Percentiles rank a stretch among this genome's conserved stretches.
Conservation (phyloP, 2,329 filamentous ascomycete genomes). For the Penicillium sp. region DNA sequence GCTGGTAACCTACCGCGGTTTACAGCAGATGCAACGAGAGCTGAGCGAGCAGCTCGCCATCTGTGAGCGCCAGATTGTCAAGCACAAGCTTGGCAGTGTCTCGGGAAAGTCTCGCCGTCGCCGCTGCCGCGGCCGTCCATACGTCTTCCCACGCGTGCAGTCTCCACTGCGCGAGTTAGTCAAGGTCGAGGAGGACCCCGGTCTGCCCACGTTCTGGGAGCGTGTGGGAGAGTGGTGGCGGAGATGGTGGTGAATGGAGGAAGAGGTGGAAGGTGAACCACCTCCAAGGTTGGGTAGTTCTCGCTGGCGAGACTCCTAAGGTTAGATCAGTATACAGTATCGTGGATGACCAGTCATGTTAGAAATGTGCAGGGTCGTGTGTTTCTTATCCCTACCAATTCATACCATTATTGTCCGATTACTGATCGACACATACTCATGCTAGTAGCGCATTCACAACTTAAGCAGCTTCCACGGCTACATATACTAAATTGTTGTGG, state of each 20-base stretch:
- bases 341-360: not conserved
- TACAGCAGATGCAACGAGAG: not conserved
- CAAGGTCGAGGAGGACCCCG: not conserved
- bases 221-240: not conserved
- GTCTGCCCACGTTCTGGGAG: not conserved
- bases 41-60: not conserved
- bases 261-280: no score
- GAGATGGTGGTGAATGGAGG: not conserved
- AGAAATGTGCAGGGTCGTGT: not conserved
- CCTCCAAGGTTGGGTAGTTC: not conserved
- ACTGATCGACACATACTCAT: not conserved
- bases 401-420: not conserved
- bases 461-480: no score
- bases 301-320: not conserved
- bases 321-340: not conserved
- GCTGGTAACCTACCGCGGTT: not conserved
- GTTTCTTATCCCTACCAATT: not conserved
- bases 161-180: not conserved
- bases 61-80: not conserved
- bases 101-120: not conserved
- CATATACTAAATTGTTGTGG: no score
- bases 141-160: not conserved
- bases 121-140: not conserved
- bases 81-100: not conserved
- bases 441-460: no score